Evolutionary conservation across 2,329 filamentous ascomycete genomes (phyloP), one percentile per base, ranked within the genome.

Genomic region (Verruconis gallopava): DNA sequence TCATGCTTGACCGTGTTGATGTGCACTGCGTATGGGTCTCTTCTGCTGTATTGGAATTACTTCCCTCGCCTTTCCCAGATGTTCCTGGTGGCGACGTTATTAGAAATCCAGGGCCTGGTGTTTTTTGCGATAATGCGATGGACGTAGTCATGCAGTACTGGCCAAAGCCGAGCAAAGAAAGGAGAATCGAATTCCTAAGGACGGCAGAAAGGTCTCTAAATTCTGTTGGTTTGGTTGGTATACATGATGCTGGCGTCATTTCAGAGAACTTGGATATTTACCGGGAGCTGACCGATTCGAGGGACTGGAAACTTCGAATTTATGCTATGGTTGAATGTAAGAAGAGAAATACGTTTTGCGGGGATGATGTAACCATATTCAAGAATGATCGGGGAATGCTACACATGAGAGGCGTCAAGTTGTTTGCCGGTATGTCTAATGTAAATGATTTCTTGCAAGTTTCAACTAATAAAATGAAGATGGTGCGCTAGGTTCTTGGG

Each of bases 71-170:
- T 1, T 44, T 65, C 1, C 62, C 60, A 33, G 53, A 70, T 5
- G 55, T 77, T 2, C 74, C 76, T 1, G 79, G 78, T 9, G 79
- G 79, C 2, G 75, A 81, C 45, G 69, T 81, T 9, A 56, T 79
- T 12, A 66, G 69, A 21, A 60, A 73, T 3, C 77, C 78, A 0
- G 75, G 75, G 0, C 66, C 70, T 51, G 79, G 79, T 33, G 77
- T 83, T 6, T 82, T 83, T 50, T 84, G 79, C 53, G 79, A 84
- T 56, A 82, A 82, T 52, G 78, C 79, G 18, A 81, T 82, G 71
- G 73, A 78, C 34, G 56, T 78, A 39, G 66, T 81, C 25, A 62
- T 66, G 44, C 58, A 64, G 2, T 50, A 72, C 14, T 79, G 75
- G 63, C 77, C 77, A 2, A 68, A 69, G 44, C 74, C 76, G 0